Evolutionary conservation across 106 monocot genomes (phyloP), one percentile per base, ranked within the genome.

Genomic region (Apostasia shenzhenica): DNA sequence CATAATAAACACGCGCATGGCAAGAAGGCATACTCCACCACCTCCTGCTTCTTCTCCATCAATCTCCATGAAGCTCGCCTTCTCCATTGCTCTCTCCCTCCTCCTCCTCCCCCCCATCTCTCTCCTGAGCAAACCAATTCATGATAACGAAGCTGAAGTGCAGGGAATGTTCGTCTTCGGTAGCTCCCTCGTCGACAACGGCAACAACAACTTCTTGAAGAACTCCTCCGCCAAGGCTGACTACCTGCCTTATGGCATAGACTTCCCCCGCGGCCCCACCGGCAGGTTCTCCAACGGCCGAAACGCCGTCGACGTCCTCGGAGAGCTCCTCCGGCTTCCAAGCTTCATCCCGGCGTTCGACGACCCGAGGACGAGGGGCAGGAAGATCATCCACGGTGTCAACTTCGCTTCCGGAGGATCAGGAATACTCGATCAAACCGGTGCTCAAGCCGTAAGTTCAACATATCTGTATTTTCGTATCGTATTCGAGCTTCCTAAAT

Each of bases 371-470:
- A 87, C 87, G 8, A 54, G 12, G 41, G 80, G 87, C 4, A 8
- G 5, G 1, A 62, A 58, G 46, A 76, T 81, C 14, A 1, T 73
- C 3, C 76, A 76, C 67, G 88, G 88, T 50, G 88, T 88, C 52
- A 81, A 88, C 80, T 88, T 45, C 63, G 88, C 88, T 1, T 88
- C 88, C 2, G 88, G 88, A 9, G 88, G 88, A 13, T 88, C 88
- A 1, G 88, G 88, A 5, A 84, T 88, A 45, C 67, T 84, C 14
- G 79, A 81, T 67, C 50, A 78, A 12, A 84, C 84, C 11, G 82
- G 86, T 37, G 43, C 46, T 40, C 12, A 51, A 26, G 14, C 70
- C 11, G 79, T 74, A 38, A 64, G 74, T 64, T 44, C 8, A 26
- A 1, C 41, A 11, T 38, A 38, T 14, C 14, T 61, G 60, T 38